Evolutionary conservation across 1,139 yeast genomes (phyloP), one percentile per base, ranked within the genome.

Genomic region (Saccharomyces hybrid): DNA sequence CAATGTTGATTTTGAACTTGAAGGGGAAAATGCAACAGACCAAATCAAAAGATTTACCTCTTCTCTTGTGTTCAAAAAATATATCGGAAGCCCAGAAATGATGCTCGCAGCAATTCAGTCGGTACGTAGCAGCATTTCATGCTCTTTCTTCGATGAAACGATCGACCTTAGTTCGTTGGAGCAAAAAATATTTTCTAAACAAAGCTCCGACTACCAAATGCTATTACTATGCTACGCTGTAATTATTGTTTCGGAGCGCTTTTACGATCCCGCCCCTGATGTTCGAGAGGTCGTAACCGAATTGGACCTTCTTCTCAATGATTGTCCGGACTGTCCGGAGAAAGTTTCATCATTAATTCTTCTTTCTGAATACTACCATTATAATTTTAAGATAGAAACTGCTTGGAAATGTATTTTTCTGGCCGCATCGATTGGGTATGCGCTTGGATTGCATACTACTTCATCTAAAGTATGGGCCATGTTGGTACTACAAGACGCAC

Each of bases 281-380:
- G 25, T 38, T 2, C 13, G 23, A 6, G 42, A 38, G 13, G 42
- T 38, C 5, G 23, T 38, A 16, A 3, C 42, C 1, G 42, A 38
- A 16, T 38, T 38, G 13, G 23, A 38, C 9, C 11, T 38, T 38
- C n/a, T 38, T 16, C 42, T 38, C 3, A 16, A 38, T 9, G 23
- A 38, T 25, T 48, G 50, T 25, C 55, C 57, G 4, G 58, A 56
- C 34, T 56, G 57, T 34, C 53, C 54, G 5, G 55, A 56, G 46
- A 56, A 56, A 44, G 57, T 56, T 4, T 49, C 55, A 6, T 47
- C 58, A 20, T 44, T 51, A n/a, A 41, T 54, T 14, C 50, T 56
- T 5, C 53, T 56, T 38, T 51, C 58, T 8, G 58, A 56, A 46
- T 54, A 56, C 26, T 56, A 56, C 23, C 58, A 56, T 27, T 54